Conservation (phyloP, 2,329 filamentous ascomycete genomes). For the Arthrobotrys musiformis region DNA sequence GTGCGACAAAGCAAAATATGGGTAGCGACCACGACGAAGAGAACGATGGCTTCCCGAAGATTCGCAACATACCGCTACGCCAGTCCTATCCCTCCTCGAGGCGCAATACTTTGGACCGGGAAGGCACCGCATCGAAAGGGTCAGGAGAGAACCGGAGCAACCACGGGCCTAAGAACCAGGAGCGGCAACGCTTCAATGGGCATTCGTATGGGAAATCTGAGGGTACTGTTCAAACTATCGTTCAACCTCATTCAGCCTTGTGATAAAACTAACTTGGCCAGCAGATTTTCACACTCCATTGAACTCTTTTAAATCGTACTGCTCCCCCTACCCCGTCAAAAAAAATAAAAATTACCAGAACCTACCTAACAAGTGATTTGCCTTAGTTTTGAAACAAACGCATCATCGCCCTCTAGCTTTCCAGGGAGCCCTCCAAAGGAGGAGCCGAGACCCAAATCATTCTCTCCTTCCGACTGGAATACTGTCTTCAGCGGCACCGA, state of each 20-base stretch:
- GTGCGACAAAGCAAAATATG: conserved; percentile 22
- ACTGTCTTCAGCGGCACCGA: conserved; percentile 37
- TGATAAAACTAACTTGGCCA: not conserved
- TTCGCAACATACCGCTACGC: conserved; percentile 20
- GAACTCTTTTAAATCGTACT: conserved; percentile 44
- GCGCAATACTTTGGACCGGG: conserved; percentile 40
- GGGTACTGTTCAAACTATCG: not conserved
- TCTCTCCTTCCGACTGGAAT: conserved; percentile 46
- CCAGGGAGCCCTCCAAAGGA: conserved; percentile 11
- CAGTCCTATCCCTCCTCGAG: conserved; percentile 47
- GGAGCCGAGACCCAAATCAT: conserved; percentile 24
- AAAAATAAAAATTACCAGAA: too few species aligned
- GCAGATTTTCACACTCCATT: conserved; percentile 17
- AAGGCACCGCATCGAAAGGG: not conserved
- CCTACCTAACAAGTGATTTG: not conserved
- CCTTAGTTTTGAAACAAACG: conserved; percentile 37
- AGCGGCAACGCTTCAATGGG: conserved; percentile 28
- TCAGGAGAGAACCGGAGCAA: not conserved
- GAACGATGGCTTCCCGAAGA: conserved; percentile 24
- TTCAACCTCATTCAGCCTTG: not conserved
- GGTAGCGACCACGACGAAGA: conserved; percentile 49
- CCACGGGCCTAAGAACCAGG: conserved; percentile 14
- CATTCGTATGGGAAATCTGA: conserved; percentile 25
- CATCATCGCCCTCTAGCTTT: conserved; percentile 26
- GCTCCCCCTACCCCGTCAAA: not conserved